These are phyloP conservation scores for Halenospora varia DNA, from an alignment of 495 filamentous ascomycete species.

Conservation along the genomic window DNA sequence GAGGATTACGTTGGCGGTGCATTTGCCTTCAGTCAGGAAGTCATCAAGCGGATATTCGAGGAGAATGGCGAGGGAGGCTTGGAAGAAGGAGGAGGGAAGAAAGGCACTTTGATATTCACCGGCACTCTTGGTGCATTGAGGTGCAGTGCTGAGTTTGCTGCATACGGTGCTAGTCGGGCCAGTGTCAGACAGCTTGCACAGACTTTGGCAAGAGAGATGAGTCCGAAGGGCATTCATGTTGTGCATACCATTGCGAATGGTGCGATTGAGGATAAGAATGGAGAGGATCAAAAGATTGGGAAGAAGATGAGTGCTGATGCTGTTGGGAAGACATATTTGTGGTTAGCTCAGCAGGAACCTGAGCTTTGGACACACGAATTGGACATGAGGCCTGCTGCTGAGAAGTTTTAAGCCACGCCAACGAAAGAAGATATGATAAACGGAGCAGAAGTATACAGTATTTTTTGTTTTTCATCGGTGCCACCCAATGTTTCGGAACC, in stretches of 20 bases:
- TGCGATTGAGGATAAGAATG: constrained; percentile 38
- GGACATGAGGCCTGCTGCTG: constrained; percentile 41
- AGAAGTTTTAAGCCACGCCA: constrained; percentile 40
- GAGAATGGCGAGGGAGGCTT: constrained; percentile 36
- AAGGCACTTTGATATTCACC: constrained; percentile 45
- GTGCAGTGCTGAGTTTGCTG: constrained; percentile 38
- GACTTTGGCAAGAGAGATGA: constrained; percentile 43
- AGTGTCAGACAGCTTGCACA: constrained; percentile 41
- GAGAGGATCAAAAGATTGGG: constrained; percentile 34
- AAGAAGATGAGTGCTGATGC: constrained; percentile 43
- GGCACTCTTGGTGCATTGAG: constrained; percentile 42
- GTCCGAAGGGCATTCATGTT: constrained; percentile 40
- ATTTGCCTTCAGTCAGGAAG: constrained; percentile 41
- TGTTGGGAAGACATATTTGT: constrained; percentile 45
- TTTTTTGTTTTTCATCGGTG: too few species aligned
- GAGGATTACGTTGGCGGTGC: constrained; percentile 43
- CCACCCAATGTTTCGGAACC: too few species aligned
- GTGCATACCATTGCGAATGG: constrained; percentile 46
- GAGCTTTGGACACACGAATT: constrained; percentile 41
- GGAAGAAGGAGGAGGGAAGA: constrained; percentile 34
- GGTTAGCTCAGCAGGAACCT: constrained; percentile 35
- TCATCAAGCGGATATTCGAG: constrained; percentile 37
- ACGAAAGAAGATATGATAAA: too few species aligned
- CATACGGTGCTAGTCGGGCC: constrained; percentile 41
- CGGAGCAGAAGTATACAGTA: too few species aligned